phyloP scores from a whole-genome alignment of 257 asterid species.

The Anisodus tanguticus region DNA sequence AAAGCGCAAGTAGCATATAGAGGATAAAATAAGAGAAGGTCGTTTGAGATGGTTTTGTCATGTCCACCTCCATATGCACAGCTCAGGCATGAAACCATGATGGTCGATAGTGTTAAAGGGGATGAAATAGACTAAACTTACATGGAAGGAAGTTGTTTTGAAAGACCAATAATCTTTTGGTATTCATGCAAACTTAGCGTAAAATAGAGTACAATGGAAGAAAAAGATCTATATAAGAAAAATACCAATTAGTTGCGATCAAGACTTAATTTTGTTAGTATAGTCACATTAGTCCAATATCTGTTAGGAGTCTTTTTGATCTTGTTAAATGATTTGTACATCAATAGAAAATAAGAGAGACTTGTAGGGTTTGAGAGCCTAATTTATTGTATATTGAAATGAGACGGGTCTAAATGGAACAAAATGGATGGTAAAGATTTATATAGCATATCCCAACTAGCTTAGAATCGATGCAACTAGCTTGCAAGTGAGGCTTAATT shows the following conservation, averaged over 20 bases:
- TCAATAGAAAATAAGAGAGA: constrained; percentile 21
- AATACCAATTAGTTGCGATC: neutral
- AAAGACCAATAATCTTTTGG: neutral
- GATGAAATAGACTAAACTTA: neutral
- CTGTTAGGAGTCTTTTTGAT: neutral
- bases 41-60: constrained; percentile 13
- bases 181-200: neutral
- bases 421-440: constrained; percentile 14
- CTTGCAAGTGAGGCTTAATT: neutral
- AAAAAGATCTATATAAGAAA: neutral
- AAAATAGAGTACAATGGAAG: neutral
- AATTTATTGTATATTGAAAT: neutral
- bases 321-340: constrained; percentile 18
- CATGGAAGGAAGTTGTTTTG: neutral
- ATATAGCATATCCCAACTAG: neutral
- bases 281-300: neutral
- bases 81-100: neutral
- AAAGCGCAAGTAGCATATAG: neutral
- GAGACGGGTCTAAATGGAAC: neutral
- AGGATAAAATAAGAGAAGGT: neutral
- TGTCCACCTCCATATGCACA: neutral
- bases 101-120: neutral
- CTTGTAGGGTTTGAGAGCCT: neutral
- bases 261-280: neutral
- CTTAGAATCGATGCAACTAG: neutral